Evolutionary conservation across 1,139 yeast species (phyloP), one percentile per base, ranked within the genome.

Genomic region (Suhomyces chickasaworum): DNA sequence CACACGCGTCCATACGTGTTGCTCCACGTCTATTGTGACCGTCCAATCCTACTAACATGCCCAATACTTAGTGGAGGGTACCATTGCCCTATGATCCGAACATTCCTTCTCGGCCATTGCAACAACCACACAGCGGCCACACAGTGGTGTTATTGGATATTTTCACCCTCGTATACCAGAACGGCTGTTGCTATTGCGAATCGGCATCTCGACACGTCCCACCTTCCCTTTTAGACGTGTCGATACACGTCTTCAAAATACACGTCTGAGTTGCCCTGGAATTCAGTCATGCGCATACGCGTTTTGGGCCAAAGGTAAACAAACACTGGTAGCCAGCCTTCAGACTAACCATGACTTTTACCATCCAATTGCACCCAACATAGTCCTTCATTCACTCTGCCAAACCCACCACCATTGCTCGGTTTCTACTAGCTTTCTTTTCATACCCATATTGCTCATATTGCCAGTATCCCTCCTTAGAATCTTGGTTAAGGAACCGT

Each of bases 191-290:
- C 36, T 29, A 36, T 25, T 41, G 44, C 44, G 44, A 35, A 15
- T 30, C 44, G 39, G 44, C 34, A 4, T 29, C 33, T 31, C 30
- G 18, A 39, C 41, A 29, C 39, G 39, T 37, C 32, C 22, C 17
- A 25, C 32, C 18, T 39, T 30, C 41, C 41, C 22, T 13, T 30
- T 31, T 18, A 35, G 42, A 44, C 46, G 42, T 44, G 42, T 44
- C 18, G 35, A 25, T 9, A 36, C 40, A 36, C 44, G 39, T 41
- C 40, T 18, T 4, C 9, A 18, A 10, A 35, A 23, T 44, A 39
- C 46, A 44, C 46, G 46, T 38, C 46, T 35, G 34, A 21, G 42
- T 44, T 44, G 40, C 43, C 21, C 34, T 44, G 37, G 42, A 44
- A 21, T 38, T 41, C 16, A 9, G 9, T 20, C 25, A 16, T 37